These are phyloP conservation scores for Kodamaea alishanica DNA, from an alignment of 1,139 yeast species.

Conservation along the genomic window DNA sequence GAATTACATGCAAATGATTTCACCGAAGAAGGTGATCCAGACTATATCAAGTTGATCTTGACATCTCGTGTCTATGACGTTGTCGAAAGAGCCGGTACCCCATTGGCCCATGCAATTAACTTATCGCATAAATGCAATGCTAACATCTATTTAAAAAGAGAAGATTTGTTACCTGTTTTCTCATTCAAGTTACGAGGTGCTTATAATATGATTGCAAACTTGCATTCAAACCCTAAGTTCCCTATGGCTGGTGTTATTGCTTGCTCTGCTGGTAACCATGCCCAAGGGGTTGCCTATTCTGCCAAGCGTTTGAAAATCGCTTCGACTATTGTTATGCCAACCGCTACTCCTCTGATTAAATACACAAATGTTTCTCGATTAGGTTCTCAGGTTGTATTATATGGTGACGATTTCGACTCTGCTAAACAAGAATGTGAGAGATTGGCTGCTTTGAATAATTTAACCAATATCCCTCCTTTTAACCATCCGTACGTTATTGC, in stretches of 20 bases:
- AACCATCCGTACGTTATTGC: conserved; percentile 98
- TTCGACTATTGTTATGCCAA: conserved; percentile 97
- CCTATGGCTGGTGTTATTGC: conserved; percentile 90
- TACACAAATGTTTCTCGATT: conserved; percentile 84
- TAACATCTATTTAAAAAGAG: conserved; percentile 77
- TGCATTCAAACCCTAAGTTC: conserved; percentile 53
- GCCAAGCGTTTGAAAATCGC: conserved; percentile 82
- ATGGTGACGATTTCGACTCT: conserved; percentile 90
- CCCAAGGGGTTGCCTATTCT: conserved; percentile 96
- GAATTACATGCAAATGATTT: conserved; percentile 52
- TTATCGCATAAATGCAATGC: conserved; percentile 71
- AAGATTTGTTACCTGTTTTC: conserved; percentile 91
- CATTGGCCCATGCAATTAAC: conserved; percentile 72
- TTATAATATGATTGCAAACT: conserved; percentile 89
- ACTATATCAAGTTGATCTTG: conserved; percentile 81
- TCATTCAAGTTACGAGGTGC: conserved; percentile 97
- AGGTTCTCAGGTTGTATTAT: conserved; percentile 90
- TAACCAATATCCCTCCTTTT: conserved; percentile 92
- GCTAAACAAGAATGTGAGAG: conserved; percentile 88
- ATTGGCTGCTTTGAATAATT: conserved; percentile 61
- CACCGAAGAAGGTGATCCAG: conserved; percentile 70
- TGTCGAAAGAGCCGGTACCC: conserved; percentile 73
- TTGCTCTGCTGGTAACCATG: conserved; percentile 98
- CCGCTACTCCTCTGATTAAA: conserved; percentile 93
- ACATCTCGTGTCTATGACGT: conserved; percentile 95